Evolutionary conservation across 257 asterid genomes (phyloP), one percentile per base, ranked within the genome.

Genomic region (Salvia splendens): DNA sequence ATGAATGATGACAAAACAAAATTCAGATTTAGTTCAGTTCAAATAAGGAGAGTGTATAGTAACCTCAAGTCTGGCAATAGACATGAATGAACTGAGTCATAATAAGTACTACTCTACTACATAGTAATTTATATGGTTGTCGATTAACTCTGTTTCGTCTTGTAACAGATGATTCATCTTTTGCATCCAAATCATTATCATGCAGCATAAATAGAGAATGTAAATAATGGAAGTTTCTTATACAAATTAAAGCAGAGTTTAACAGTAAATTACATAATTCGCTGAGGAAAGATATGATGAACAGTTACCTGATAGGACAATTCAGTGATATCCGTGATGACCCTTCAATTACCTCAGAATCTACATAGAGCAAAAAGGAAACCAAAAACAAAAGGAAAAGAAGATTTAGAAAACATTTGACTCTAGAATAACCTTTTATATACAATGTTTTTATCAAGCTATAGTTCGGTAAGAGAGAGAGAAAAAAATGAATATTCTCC

Each of bases 291-390:
- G 57, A 50, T 7, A 56, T 32, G 45, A 54, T 45, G 61, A 66
- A 67, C 65, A 69, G 57, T 72, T 83, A 94, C 99, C 96, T 91
- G 57, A 94, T 86, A 65, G 99, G 99, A 75, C 99, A 94, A 73
- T 88, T 91, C 63, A 94, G 77, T 38, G 97, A 88, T 73, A 91
- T 85, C 74, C 97, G 79, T 67, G 96, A 93, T 61, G 91, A 76
- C 71, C 96, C 97, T 81, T 80, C 97, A 77, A 85, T 86, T 63
- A 94, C 67, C 70, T 94, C 99, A 60, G 95, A 81, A 81, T 90
- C 97, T 94, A 64, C 78, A 73, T 12, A 59, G 32, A 67, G 49
- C 41, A 50, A 75, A 24, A 61, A 70, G 12, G 20, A 49, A 69
- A 15, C 57, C 24, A 51, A 9, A 9, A n/a, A 35, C 47, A 62